phyloP scores from a whole-genome alignment of 2,329 filamentous ascomycete genomes.

The Penicillium corylophilum region DNA sequence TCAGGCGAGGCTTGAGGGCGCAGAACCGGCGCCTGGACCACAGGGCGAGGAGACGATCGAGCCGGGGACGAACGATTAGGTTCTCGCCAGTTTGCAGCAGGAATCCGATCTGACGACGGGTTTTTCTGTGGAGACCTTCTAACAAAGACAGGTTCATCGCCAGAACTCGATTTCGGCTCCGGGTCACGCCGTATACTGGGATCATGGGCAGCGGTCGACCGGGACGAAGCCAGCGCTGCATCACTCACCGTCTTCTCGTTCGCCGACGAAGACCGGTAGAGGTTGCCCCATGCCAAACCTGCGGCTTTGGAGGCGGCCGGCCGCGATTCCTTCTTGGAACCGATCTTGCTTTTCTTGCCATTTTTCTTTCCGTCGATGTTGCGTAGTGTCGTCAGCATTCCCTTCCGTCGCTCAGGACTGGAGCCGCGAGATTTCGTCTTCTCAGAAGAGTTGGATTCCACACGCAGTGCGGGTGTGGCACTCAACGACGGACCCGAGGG shows the following conservation, averaged over 20 bases:
- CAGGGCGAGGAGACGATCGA: conserved; percentile 13
- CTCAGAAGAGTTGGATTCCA: conserved; percentile 29
- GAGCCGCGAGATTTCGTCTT: conserved; percentile 56
- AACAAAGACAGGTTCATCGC: conserved; percentile 23
- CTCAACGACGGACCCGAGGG: conserved; percentile 10
- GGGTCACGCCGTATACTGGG: conserved; percentile 27
- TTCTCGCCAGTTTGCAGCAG: conserved; percentile 24
- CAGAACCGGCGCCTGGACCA: conserved; percentile 5
- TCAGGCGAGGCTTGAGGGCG: conserved; percentile 18
- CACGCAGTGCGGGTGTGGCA: conserved; percentile 22
- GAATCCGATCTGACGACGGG: conserved; percentile 16
- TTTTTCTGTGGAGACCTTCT: conserved; percentile 1
- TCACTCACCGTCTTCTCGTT: conserved; percentile 30
- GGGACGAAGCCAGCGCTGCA: conserved; percentile 30
- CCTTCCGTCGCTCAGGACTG: conserved; percentile 60
- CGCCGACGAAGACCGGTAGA: conserved; percentile 26
- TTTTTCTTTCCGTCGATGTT: conserved; percentile 48
- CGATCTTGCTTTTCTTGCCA: conserved; percentile 44
- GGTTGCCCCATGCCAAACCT: conserved; percentile 59
- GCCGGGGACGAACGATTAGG: conserved; percentile 16
- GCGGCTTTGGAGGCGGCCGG: conserved; percentile 62
- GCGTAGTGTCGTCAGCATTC: conserved; percentile 58
- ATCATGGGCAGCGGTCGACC: conserved; percentile 28
- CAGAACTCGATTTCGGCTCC: conserved; percentile 21
- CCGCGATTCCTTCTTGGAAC: conserved; percentile 42